phyloP scores from a whole-genome alignment of 208 protist genomes.

The Acanthamoeba castellanii region DNA sequence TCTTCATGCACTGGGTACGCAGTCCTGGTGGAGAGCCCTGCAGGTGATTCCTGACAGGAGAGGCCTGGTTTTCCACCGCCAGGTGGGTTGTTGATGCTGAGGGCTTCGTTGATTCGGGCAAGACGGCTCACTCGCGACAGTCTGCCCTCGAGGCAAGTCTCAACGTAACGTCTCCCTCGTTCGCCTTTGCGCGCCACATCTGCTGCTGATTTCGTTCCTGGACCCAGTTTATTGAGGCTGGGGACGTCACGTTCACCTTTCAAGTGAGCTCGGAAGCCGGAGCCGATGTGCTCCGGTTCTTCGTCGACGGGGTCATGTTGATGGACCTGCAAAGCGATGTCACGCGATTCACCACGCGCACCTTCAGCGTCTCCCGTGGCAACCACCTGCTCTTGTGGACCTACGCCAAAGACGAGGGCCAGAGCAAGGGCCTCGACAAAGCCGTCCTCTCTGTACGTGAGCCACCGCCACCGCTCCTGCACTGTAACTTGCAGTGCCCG shows the following conservation, averaged over 20 bases:
- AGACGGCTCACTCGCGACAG: neutral
- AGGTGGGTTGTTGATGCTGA: slow-evolving; percentile 8
- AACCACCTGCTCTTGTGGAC: slow-evolving; percentile 8
- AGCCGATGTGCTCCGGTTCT: slow-evolving; percentile 40
- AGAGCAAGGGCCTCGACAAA: slow-evolving; percentile 44
- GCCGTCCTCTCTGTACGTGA: slow-evolving; percentile 49
- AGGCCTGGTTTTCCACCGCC: neutral
- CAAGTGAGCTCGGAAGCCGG: slow-evolving; percentile 37
- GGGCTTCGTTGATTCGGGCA: slow-evolving; percentile 34
- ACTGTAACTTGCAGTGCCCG: too few relatives aligned
- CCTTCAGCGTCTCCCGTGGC: neutral
- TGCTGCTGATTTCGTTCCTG: neutral
- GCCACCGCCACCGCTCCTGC: neutral
- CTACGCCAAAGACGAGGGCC: slow-evolving; percentile 36
- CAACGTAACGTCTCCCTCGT: neutral
- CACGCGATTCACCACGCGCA: slow-evolving; percentile 9
- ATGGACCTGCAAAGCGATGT: slow-evolving; percentile 44
- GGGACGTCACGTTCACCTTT: slow-evolving; percentile 5
- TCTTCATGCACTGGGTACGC: slow-evolving; percentile 4
- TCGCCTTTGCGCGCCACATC: neutral
- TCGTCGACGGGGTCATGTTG: neutral
- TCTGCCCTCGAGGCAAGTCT: slow-evolving; percentile 1
- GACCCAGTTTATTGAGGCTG: slow-evolving; percentile 24
- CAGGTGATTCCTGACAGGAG: neutral
- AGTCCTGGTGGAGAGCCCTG: neutral